Base-by-base conservation (phyloP, 345 rosid genomes). In the Lepidium didymum region DNA sequence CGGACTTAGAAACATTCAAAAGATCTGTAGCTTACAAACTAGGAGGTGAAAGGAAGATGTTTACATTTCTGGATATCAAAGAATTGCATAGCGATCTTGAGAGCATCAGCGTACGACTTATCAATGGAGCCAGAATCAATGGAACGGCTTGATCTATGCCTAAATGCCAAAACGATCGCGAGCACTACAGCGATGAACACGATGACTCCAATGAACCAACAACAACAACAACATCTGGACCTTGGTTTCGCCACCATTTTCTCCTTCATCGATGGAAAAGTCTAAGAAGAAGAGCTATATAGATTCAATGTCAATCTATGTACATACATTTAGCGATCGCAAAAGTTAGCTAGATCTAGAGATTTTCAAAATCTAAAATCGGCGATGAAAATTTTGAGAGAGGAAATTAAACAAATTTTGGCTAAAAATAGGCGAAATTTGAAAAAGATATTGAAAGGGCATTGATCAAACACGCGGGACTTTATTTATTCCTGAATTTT, bases 51-150 rank as follows among this genome's bases (percentile, higher is more conserved):
- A 25, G 27, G 1, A 29, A 44, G 50, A 15, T 47, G 6, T 15
- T 13, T 81, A 89, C 97, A 86, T 84, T 87, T 94, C 69, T 94
- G 93, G 34, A 94, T 74, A 64, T 94, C 93, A 78, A 94, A 89
- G 87, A 94, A 94, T 68, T 94, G 89, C 90, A 86, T 66, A 19
- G 99, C 90, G 42, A 81, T 46, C 41, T 84, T 83, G 78, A 94
- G 96, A 64, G 99, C 92, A 23, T 83, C 79, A 11, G 83, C 69
- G 73, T 94, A 89, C 53, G 84, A 86, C 62, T 80, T 83, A 19
- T 83, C 86, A 16, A 85, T 43, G 45, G 96, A 85, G 45, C 93
- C 96, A 12, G 95, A 92, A 15, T 82, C 82, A 38, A 36, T 75
- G 54, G 85, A 77, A 50, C 79, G 78, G 35, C 67, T 60, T 7